A percentile compares a stretch with the other conserved stretches of the same genome.
phyloP scores from a whole-genome alignment of 2,329 filamentous ascomycete genomes.

The Sphaerulina vaccinii region DNA sequence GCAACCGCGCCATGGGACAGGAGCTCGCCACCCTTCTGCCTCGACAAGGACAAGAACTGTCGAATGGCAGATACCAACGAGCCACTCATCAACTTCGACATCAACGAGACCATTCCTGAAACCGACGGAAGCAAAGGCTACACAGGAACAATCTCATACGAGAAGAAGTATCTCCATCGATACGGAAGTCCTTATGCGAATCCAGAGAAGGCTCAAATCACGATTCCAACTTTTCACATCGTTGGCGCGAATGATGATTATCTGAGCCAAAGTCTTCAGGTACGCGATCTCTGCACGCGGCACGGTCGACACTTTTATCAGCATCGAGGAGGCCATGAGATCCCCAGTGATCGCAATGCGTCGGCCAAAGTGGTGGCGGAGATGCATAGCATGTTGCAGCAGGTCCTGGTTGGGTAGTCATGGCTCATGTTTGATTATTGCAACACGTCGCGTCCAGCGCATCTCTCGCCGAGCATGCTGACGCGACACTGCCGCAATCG shows the following conservation, averaged over 20 bases:
- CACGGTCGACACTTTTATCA: background rate
- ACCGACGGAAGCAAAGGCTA: background rate
- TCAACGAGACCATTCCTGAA: background rate
- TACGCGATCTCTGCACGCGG: background rate
- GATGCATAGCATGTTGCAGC: background rate
- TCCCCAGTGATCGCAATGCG: background rate
- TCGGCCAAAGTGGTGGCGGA: background rate
- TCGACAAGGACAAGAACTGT: background rate
- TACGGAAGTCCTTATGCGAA: background rate
- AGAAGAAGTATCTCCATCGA: background rate
- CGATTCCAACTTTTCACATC: conserved; percentile 7
- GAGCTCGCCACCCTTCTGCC: background rate
- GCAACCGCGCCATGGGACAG: background rate
- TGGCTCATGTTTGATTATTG: too few relatives aligned
- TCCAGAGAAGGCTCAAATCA: background rate
- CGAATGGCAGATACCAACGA: conserved; percentile 2
- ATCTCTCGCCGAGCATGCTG: too few relatives aligned
- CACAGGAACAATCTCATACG: background rate
- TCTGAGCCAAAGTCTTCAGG: conserved; percentile 1
- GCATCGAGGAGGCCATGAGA: background rate
- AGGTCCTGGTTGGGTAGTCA: background rate
- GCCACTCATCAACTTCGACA: conserved; percentile 1
- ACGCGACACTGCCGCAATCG: too few relatives aligned
- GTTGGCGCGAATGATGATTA: conserved; percentile 6
- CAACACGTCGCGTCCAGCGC: too few relatives aligned